phyloP scores from a whole-genome alignment of 2,329 filamentous ascomycete genomes.

The Penicillium digitatum region DNA sequence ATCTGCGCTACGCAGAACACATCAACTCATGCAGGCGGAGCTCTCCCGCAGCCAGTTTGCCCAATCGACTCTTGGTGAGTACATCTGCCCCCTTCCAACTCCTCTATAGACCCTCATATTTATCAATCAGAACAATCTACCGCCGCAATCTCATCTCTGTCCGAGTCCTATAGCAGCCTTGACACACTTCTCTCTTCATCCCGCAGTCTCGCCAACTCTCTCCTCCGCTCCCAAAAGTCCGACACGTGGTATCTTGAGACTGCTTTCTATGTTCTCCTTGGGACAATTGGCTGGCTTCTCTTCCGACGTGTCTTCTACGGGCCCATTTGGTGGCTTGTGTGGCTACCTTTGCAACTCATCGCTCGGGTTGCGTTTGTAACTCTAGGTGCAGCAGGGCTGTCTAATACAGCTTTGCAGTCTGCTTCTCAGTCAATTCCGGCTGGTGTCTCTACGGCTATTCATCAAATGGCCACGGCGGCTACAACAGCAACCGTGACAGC shows the following conservation, averaged over 20 bases:
- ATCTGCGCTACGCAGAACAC: conserved; percentile 74
- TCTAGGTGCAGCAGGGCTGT: conserved; percentile 50
- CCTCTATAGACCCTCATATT: conserved; percentile 4
- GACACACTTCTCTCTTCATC: conserved; percentile 73
- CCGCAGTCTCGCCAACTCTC: conserved; percentile 68
- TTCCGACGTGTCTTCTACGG: conserved; percentile 84
- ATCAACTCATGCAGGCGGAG: conserved; percentile 80
- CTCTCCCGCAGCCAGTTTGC: conserved; percentile 84
- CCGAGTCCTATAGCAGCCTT: conserved; percentile 75
- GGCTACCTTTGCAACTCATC: conserved; percentile 69
- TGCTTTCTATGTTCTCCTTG: conserved; percentile 74
- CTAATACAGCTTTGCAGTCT: conserved; percentile 27
- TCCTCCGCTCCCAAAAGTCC: conserved; percentile 85
- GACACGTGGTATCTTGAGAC: conserved; percentile 98
- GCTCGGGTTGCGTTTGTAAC: conserved; percentile 58
- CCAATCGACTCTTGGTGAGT: conserved; percentile 67
- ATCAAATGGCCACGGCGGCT: conserved; percentile 20
- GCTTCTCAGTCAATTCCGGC: conserved; percentile 19
- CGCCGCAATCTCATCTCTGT: conserved; percentile 72
- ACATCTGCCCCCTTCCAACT: background rate
- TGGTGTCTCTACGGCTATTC: conserved; percentile 21
- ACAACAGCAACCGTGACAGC: conserved; percentile 11
- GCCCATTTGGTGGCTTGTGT: conserved; percentile 83
- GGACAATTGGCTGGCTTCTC: conserved; percentile 77
- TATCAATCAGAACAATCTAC: conserved; percentile 65